Base-by-base conservation (phyloP, 2,329 filamentous ascomycete species). In the Monosporascus ibericus region DNA sequence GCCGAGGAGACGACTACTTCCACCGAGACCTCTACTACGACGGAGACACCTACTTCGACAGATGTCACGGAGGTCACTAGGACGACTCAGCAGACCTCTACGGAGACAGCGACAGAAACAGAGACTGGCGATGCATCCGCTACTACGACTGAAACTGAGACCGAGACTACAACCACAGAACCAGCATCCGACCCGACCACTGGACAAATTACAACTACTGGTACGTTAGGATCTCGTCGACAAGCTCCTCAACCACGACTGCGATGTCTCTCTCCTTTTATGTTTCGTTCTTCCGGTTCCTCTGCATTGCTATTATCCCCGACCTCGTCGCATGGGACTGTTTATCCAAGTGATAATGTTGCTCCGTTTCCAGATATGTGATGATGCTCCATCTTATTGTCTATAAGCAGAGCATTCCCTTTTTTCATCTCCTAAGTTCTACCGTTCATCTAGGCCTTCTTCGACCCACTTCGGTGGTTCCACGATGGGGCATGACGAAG, bases 281-380 rank as follows among this genome's bases (percentile, higher is more conserved):
- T 52, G 9, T 54, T 58, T 11, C 55, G 54, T 39, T 51, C 50
- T 56, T 38, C 56, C 37, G 55, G 57, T 60, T 57, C 48, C 30
- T 20, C 51, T 48, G 42, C 49, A 27, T 18, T 44, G 6, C 20
- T 50, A 22, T 46, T 48, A 20, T 49, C 49, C n/a, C 49, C 27
- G 50, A 38, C 40, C 46, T 49, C 44, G 48, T 38, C 36, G 46
- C 46, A 14, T 44, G 6, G 8, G 39, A 15, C n/a, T 42, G 6
- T 11, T 34, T 34, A 14, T 34, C 30, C 5, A 14, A 34, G 9
- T 5, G 30, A 34, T 14, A 11, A 14, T 34, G 5, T 14, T 34
- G 11, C 30, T 34, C 11, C 30, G 14, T 34, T 14, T 9, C 30
- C 11, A 2, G 30, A 14, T 2, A 34, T 14, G 30, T 14, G 30